Evolutionary conservation across 345 rosid genomes (phyloP).

Genomic region (Gossypium thurberi): DNA sequence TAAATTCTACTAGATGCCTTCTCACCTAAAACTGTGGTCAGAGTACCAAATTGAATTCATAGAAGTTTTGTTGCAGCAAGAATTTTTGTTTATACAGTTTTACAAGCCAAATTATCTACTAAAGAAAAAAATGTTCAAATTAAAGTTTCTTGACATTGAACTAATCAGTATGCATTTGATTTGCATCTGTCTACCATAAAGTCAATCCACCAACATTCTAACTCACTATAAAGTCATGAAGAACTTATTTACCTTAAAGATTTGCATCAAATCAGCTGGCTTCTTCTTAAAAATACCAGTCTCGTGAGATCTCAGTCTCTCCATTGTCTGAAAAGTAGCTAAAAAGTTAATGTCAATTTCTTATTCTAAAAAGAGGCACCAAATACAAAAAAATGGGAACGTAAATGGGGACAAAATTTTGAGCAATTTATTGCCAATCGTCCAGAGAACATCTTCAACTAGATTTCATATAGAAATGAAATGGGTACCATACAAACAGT

Average conservation of each 20-base stretch:
- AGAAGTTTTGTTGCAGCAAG: neutral
- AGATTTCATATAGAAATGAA: neutral
- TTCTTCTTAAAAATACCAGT: constrained; percentile 78
- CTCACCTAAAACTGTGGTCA: neutral
- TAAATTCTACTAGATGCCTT: neutral
- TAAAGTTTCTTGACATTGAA: neutral
- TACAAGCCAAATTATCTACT: neutral
- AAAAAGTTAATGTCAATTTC: constrained; percentile 7
- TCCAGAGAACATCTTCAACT: neutral
- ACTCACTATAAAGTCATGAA: constrained; percentile 9
- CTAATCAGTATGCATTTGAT: neutral
- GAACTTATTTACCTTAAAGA: constrained; percentile 62
- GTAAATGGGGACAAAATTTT: neutral
- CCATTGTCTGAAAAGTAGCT: constrained; percentile 72
- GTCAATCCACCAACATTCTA: neutral
- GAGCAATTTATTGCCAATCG: neutral
- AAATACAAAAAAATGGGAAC: neutral
- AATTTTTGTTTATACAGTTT: neutral
- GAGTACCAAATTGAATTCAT: neutral
- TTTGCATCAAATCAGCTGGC: constrained; percentile 91
- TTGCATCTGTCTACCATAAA: neutral
- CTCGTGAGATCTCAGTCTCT: constrained; percentile 81
- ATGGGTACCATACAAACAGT: neutral
- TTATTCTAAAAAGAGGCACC: neutral
- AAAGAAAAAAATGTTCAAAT: neutral